Conservation (phyloP, 2,329 filamentous ascomycete genomes). For the Metarhizium album region DNA sequence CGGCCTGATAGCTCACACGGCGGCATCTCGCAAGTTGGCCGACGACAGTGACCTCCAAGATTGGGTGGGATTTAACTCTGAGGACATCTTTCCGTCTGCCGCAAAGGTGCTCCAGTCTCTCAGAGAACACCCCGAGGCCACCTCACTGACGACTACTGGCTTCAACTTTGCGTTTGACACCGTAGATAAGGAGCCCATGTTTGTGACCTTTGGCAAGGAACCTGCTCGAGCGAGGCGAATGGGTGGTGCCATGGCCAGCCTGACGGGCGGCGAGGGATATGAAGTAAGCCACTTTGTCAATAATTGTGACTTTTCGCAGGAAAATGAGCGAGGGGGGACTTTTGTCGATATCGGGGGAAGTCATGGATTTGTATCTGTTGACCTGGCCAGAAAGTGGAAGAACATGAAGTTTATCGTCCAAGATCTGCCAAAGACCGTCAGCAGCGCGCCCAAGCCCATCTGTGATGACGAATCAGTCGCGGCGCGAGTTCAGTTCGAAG, state of each 20-base stretch:
- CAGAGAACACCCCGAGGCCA: constrained; percentile 33
- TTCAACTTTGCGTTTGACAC: constrained; percentile 42
- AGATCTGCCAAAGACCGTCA: constrained; percentile 38
- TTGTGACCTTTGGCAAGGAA: constrained; percentile 39
- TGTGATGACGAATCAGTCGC: constrained; percentile 27
- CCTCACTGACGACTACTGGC: constrained; percentile 34
- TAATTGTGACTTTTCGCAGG: constrained; percentile 40
- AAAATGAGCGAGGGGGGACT: constrained; percentile 33
- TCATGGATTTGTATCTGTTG: constrained; percentile 46
- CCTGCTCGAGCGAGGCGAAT: constrained; percentile 38
- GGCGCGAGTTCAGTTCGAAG: constrained; percentile 29
- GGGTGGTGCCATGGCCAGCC: constrained; percentile 42
- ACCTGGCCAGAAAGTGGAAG: constrained; percentile 38
- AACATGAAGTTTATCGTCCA: constrained; percentile 45
- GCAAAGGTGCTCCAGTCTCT: constrained; percentile 36
- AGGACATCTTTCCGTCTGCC: constrained; percentile 41
- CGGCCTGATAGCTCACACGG: constrained; percentile 43
- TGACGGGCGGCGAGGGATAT: constrained; percentile 46
- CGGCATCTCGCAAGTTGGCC: constrained; percentile 39
- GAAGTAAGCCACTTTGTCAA: constrained; percentile 41
- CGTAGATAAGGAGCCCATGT: constrained; percentile 41
- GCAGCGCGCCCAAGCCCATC: constrained; percentile 33
- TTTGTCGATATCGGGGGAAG: constrained; percentile 50
- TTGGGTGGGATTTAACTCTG: constrained; percentile 45
- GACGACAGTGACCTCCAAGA: constrained; percentile 36